Evolutionary conservation across 345 rosid species (phyloP).

Genomic region (Excoecaria cochinchinensis): DNA sequence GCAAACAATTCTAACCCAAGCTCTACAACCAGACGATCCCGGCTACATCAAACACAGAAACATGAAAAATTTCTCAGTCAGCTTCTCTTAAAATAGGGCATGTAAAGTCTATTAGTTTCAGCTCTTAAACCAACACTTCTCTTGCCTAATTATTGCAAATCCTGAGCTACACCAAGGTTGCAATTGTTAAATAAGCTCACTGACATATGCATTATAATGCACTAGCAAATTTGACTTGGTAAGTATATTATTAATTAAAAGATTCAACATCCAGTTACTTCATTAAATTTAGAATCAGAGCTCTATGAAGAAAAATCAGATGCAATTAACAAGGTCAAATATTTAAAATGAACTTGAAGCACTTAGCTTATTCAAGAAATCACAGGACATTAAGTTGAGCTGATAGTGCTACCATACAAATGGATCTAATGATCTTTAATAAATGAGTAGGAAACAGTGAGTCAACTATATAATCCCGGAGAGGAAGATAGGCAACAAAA

Average conservation of each 20-base stretch:
- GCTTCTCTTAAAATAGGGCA: neutral
- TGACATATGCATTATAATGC: neutral
- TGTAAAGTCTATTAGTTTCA: neutral
- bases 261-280: neutral
- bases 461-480: neutral
- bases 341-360: neutral
- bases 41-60: conserved; percentile 41
- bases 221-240: neutral
- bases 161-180: neutral
- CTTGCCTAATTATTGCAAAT: neutral
- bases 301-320: neutral
- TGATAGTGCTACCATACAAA: neutral
- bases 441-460: neutral
- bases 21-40: conserved; percentile 73
- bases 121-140: neutral
- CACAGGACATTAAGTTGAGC: neutral
- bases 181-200: neutral
- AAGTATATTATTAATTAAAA: neutral
- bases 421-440: neutral
- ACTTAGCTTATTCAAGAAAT: neutral
- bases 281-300: neutral
- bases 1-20: conserved; percentile 86
- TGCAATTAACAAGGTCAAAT: neutral
- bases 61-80: neutral
- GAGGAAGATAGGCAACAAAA: neutral